Evolutionary conservation across 2,329 filamentous ascomycete genomes (phyloP).

Genomic region (Plectosphaerella cucumerina): DNA sequence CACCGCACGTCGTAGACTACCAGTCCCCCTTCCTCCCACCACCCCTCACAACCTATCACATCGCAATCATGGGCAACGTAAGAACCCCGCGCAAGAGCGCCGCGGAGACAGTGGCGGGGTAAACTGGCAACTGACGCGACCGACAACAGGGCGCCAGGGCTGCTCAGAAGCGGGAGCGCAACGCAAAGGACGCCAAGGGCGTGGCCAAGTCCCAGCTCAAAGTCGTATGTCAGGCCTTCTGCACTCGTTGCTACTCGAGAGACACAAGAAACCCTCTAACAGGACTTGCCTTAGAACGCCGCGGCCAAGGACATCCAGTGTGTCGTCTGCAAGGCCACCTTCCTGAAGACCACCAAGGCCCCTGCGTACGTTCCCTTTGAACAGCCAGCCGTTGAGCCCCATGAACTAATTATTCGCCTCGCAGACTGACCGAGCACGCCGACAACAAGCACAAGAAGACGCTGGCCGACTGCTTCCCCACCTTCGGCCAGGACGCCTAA

Average conservation of each 20-base stretch:
- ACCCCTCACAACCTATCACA: not conserved
- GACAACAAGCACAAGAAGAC: conserved; percentile 73
- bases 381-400: not conserved
- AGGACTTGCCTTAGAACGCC: conserved; percentile 52
- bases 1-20: conserved; percentile 9
- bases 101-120: no score
- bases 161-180: conserved; percentile 69
- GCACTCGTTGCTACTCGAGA: not conserved
- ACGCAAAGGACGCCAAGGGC: conserved; percentile 55
- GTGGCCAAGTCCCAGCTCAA: conserved; percentile 66
- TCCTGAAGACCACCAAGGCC: conserved; percentile 72
- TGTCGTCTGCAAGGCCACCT: conserved; percentile 71
- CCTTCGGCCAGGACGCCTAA: conserved; percentile 23
- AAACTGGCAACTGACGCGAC: conserved; percentile 1
- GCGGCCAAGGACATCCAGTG: conserved; percentile 75
- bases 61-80: conserved; percentile 9
- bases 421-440: conserved; percentile 66
- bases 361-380: conserved; percentile 51
- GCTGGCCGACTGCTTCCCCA: conserved; percentile 67
- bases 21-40: not conserved
- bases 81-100: not conserved
- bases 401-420: conserved; percentile 4
- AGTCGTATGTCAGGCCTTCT: conserved; percentile 41
- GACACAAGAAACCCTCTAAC: conserved; percentile 5
- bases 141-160: conserved; percentile 56